Evolutionary conservation across 2,329 filamentous ascomycete genomes (phyloP), one percentile per base, ranked within the genome.

Genomic region (Hypoxylon sp.): DNA sequence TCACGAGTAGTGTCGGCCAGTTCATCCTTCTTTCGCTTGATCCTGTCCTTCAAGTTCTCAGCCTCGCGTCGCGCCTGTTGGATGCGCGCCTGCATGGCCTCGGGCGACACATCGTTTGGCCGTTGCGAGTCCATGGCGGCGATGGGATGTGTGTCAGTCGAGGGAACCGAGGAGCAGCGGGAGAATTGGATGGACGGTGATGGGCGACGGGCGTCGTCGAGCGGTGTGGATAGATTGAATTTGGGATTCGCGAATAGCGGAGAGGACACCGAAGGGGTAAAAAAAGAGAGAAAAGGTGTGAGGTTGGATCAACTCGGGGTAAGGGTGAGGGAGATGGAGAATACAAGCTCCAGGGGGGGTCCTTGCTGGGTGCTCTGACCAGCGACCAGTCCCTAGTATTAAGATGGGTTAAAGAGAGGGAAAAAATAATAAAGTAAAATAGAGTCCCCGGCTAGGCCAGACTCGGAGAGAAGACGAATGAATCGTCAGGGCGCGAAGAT

Each of bases 21-120:
- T 85, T 98, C 96, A 89, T 99, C 96, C 92, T 98, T 98, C 90
- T 97, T 97, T 84, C 94, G 91, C 91, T 98, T 98, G 89, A 98
- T 98, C 83, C 93, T 92, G 82, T 98, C 95, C 88, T 98, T 98
- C 76, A 98, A 86, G 59, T 93, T 94, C 87, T 98, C 96, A 77
- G 96, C 96, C 88, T 99, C 96, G 86, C 96, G 93, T 83, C 96
- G 91, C 81, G 96, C 95, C 79, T 93, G 91, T 79, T 93, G 92
- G 77, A 96, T 95, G 83, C 92, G 92, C 84, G 94, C 92, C 88
- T 98, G 95, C 90, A 98, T 97, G 82, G 88, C 87, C 84, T 91
- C 89, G 73, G 88, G 88, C 78, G 88, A 90, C 76, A 91, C 87
- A 79, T 91, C 89, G 81, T 84, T 88, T 76, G 82, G 80, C 80